phyloP scores from a whole-genome alignment of 176 grass and related monocot genomes.

The Paspalum notatum region DNA sequence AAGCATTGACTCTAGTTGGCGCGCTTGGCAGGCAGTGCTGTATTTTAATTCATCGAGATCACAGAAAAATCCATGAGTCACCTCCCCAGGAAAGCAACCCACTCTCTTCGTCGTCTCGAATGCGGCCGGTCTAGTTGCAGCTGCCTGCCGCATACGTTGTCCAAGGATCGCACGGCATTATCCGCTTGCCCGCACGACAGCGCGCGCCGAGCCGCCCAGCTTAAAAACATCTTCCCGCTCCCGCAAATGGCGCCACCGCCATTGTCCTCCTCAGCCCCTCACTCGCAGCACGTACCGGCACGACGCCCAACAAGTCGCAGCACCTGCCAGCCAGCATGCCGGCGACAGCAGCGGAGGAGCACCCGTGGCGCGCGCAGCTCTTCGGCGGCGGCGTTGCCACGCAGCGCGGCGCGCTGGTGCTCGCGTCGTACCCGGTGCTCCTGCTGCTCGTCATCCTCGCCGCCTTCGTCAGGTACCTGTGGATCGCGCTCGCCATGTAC shows the following conservation, averaged over 20 bases:
- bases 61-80: neutral
- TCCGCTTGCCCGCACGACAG: neutral
- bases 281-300: neutral
- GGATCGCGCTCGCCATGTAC: constrained; percentile 48
- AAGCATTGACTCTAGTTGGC: constrained; percentile 6
- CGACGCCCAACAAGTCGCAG: neutral
- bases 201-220: neutral
- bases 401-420: constrained; percentile 32
- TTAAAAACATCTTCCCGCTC: neutral
- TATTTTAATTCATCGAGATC: neutral
- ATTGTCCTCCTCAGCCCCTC: no score
- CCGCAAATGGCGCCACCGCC: neutral
- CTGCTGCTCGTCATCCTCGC: constrained; percentile 48
- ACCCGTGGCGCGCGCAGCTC: constrained; percentile 18
- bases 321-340: neutral
- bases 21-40: neutral
- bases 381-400: neutral
- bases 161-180: constrained; percentile 31
- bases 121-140: constrained; percentile 41
- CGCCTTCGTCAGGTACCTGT: constrained; percentile 48
- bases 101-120: neutral
- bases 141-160: constrained; percentile 20
- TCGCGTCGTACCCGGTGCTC: constrained; percentile 48
- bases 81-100: neutral
- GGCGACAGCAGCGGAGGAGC: neutral